Conservation (phyloP, 495 filamentous ascomycete species). For the Daldinia childiae region DNA sequence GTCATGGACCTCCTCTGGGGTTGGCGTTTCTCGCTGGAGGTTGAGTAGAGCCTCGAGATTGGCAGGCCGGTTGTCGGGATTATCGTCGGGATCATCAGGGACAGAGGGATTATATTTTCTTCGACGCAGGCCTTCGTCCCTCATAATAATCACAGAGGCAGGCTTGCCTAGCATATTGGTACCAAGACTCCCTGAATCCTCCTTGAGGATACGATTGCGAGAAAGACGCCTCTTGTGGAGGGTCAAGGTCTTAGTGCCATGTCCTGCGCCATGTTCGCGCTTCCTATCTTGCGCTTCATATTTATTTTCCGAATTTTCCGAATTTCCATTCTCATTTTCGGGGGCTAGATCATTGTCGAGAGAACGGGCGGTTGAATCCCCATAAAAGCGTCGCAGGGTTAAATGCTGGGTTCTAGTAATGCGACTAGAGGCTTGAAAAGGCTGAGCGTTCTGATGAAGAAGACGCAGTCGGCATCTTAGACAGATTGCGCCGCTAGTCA, state of each 20-base stretch:
- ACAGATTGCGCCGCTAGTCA: slow-evolving; percentile 56
- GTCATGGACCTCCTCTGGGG: slow-evolving; percentile 45
- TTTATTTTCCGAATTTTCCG: background rate
- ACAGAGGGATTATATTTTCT: slow-evolving; percentile 8
- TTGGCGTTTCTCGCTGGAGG: slow-evolving; percentile 36
- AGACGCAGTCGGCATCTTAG: slow-evolving; percentile 58
- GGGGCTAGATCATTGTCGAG: background rate
- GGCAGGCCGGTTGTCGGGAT: slow-evolving; percentile 22
- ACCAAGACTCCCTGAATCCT: slow-evolving; percentile 21
- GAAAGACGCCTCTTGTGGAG: slow-evolving; percentile 40
- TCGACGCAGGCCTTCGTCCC: slow-evolving; percentile 42
- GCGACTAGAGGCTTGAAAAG: slow-evolving; percentile 21
- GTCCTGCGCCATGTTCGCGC: background rate
- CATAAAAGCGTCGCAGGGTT: slow-evolving; percentile 30
- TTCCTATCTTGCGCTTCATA: background rate
- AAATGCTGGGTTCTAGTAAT: slow-evolving; percentile 12
- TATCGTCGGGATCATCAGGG: background rate
- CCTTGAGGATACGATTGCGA: slow-evolving; percentile 34
- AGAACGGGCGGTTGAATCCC: slow-evolving; percentile 4
- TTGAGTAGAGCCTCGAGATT: slow-evolving; percentile 48
- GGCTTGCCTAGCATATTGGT: slow-evolving; percentile 49
- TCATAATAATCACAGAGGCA: slow-evolving; percentile 55
- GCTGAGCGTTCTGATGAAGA: slow-evolving; percentile 25
- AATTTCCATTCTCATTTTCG: background rate
- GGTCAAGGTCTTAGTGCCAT: slow-evolving; percentile 13